Evolutionary conservation across 306 rosid species (phyloP), one percentile per base, ranked within the genome.

Genomic region (Gynostemma pentaphyllum): DNA sequence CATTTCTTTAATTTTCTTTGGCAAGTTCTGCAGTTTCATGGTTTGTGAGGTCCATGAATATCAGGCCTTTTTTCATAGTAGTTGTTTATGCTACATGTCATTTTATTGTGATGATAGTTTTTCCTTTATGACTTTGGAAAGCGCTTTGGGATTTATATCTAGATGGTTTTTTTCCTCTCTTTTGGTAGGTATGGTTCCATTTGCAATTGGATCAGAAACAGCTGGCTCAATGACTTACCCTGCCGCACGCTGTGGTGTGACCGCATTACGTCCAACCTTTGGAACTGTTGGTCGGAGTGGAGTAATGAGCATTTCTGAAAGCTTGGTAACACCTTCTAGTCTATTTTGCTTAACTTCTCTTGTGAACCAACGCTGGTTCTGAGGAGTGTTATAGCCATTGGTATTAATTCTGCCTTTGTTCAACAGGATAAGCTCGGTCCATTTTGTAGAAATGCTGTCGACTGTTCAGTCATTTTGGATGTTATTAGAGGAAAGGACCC

Each of bases 301-400:
- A 66, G 90, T 87, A 21, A 87, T 87, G 90, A 80, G 94, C 82
- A 78, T 90, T 63, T 84, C 95, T 10, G 94, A 90, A 69, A 90
- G 94, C 81, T 66, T 81, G 87, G 95, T 89, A 81, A 19, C 42
- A 41, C 42, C 23, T 16, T 24, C 0, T 16, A 66, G 24, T 21
- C 16, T 28, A 57, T 34, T 45, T 45, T 26, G 24, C 62, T 64
- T 70, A 42, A 49, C 24, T 52, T 15, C 40, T 53, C n/a, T n/a
- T n/a, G n/a, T n/a, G n/a, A n/a, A n/a, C n/a, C 24, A 4, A 36
- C 19, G 45, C 44, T 10, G 30, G 18, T 42, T 12, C n/a, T n/a
- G n/a, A n/a, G n/a, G n/a, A n/a, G n/a, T n/a, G n/a, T n/a, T n/a
- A n/a, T n/a, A n/a, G n/a, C n/a, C n/a, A n/a, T n/a, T n/a, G 26